Conservation (phyloP, 164 flowering plant species). For the Vitis cinerea region DNA sequence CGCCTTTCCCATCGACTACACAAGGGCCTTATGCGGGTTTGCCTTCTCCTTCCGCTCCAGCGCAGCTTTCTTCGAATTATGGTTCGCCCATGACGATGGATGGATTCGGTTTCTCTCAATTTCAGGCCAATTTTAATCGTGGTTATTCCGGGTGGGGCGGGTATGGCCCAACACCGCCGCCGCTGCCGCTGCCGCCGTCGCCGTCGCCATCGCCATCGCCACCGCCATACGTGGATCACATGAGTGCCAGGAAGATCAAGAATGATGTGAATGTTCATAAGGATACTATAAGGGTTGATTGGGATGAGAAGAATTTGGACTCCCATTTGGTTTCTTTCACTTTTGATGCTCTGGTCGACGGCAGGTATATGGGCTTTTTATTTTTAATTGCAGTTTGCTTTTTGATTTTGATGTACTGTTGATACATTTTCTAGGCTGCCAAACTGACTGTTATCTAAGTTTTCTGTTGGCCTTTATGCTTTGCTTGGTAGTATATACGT, state of each 20-base stretch:
- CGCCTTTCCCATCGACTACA: too few species aligned
- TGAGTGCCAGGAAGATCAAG: conserved; percentile 12
- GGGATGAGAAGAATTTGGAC: conserved; percentile 6
- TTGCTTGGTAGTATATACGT: too few species aligned
- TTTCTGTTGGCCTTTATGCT: too few species aligned
- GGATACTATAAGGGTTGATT: conserved; percentile 7
- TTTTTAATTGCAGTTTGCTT: neutral
- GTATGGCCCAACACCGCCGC: too few species aligned
- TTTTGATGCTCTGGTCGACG: conserved; percentile 13
- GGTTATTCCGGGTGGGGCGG: too few species aligned
- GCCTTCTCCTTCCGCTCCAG: neutral
- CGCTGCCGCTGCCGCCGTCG: neutral
- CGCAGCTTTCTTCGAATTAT: neutral
- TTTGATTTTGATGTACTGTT: neutral
- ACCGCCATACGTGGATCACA: conserved; percentile 10
- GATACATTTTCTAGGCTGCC: too few species aligned
- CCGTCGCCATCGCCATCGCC: neutral
- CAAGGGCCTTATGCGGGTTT: neutral
- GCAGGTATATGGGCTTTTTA: conserved; percentile 7
- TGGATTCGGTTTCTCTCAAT: too few species aligned
- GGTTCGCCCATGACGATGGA: too few species aligned
- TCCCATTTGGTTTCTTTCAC: conserved; percentile 12
- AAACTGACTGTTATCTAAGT: too few species aligned
- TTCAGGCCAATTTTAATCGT: too few species aligned
- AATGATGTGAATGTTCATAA: conserved; percentile 16